Evolutionary conservation across 352 stramenopile genomes (phyloP).

Genomic region (Plasmopara viticola): DNA sequence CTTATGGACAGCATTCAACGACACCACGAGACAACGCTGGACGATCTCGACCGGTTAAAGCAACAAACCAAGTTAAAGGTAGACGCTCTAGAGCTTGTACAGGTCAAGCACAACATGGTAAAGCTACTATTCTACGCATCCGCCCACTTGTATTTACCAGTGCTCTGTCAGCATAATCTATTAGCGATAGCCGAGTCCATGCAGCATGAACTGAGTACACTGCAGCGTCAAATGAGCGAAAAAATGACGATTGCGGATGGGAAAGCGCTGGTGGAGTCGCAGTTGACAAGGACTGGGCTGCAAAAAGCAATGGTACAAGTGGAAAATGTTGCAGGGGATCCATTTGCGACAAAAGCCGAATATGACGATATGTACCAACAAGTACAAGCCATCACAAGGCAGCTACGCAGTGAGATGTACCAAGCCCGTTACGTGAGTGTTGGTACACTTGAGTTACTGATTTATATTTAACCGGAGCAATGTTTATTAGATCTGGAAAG

Average conservation of each 20-base stretch:
- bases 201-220: slow-evolving; percentile 27
- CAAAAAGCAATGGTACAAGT: slow-evolving; percentile 20
- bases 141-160: slow-evolving; percentile 1
- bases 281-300: slow-evolving; percentile 21
- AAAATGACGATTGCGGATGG: slow-evolving; percentile 35
- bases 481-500: slow-evolving; percentile 69
- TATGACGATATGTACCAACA: slow-evolving; percentile 30
- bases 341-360: slow-evolving; percentile 26
- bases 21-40: slow-evolving; percentile 20
- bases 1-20: slow-evolving; percentile 25
- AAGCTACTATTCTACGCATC: not conserved
- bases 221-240: slow-evolving; percentile 22
- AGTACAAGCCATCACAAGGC: slow-evolving; percentile 36
- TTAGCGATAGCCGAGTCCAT: slow-evolving; percentile 40
- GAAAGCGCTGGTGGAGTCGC: slow-evolving; percentile 25
- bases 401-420: slow-evolving; percentile 64
- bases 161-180: slow-evolving; percentile 26
- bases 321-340: slow-evolving; percentile 21
- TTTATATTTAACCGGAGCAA: not conserved
- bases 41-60: slow-evolving; percentile 21
- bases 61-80: slow-evolving; percentile 15
- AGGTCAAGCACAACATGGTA: slow-evolving; percentile 46
- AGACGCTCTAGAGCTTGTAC: slow-evolving; percentile 20
- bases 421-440: slow-evolving; percentile 63
- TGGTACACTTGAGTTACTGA: not conserved